Evolutionary conservation across 2,329 filamentous ascomycete genomes (phyloP), one percentile per base, ranked within the genome.

Genomic region (Elsinoe australis): DNA sequence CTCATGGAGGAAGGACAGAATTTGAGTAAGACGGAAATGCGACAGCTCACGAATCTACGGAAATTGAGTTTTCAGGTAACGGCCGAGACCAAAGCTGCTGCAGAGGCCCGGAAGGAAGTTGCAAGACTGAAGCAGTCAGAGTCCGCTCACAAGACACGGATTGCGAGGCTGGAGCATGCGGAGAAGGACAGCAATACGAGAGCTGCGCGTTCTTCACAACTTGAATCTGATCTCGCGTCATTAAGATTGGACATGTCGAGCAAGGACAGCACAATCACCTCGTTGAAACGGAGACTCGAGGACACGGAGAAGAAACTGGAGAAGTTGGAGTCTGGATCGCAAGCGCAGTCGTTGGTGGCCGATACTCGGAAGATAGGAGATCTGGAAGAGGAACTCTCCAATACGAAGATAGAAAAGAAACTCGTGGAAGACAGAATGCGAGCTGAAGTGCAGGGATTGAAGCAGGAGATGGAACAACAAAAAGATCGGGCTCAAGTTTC

Each of bases 1-100:
- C 71, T 98, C 9, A 85, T 98, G 73, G 83, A 94, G 57, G 92
- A 98, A 68, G 92, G 94, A 0, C 85, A 92, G 58, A 88, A 84
- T 55, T 73, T 96, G 6, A 89, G 87, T 1, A 85, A 83, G 57
- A 85, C 79, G 0, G 92, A 98, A 63, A 78, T 95, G 64, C 87
- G 88, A 59, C 82, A 94, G 54, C 75, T 90, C 52, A 79, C 79
- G 4, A 82, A 83, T 3, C 85, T 96, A 58, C 94, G 92, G 65
- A 89, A 87, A 59, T 67, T 96, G 51, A 72, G 76, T 10, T 62
- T 69, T 41, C 74, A 77, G 55, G 59, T 70, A 10, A 55, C 63
- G 8, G 75, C 79, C 39, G 72, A 70, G 38, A 71, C 71, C 21
- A 79, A 76, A 56, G 62, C 67, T 3, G 69, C 73, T 28, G 61